Conservation (phyloP, 805 yeast species). For the Metschnikowia aberdeeniae region DNA sequence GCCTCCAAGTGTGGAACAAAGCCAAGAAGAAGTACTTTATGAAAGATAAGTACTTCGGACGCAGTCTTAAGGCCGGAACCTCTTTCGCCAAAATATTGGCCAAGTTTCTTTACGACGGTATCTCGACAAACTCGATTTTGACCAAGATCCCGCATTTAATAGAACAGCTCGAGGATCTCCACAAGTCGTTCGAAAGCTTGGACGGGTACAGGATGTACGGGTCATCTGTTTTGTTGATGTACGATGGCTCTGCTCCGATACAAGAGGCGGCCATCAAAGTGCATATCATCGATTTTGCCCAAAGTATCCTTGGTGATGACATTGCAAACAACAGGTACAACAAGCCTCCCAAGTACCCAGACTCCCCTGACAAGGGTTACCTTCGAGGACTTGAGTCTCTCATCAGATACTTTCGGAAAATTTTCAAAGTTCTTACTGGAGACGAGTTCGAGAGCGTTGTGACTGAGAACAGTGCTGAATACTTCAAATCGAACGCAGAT, state of each 20-base stretch:
- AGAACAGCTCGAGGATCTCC: constrained; percentile 55
- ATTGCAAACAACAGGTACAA: constrained; percentile 31
- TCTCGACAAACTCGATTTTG: constrained; percentile 50
- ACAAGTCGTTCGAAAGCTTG: constrained; percentile 49
- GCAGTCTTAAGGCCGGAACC: constrained; percentile 64
- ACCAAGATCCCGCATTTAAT: constrained; percentile 67
- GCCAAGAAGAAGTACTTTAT: constrained; percentile 44
- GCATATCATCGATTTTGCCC: constrained; percentile 94
- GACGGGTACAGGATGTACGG: constrained; percentile 88
- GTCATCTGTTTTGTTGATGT: constrained; percentile 80
- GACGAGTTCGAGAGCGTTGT: constrained; percentile 19
- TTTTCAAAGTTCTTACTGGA: constrained; percentile 54
- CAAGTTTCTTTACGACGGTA: constrained; percentile 78
- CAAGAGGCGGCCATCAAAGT: constrained; percentile 32
- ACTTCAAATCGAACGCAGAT: constrained; percentile 1
- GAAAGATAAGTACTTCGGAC: constrained; percentile 90
- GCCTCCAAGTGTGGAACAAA: constrained; percentile 56
- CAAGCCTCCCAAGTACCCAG: constrained; percentile 69
- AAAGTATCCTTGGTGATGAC: constrained; percentile 64
- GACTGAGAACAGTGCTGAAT: constrained; percentile 1
- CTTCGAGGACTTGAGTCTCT: constrained; percentile 77
- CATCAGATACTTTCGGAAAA: constrained; percentile 55
- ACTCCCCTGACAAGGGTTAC: constrained; percentile 75
- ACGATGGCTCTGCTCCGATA: constrained; percentile 55
- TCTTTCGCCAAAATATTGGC: constrained; percentile 74